Base-by-base conservation (phyloP, 2,329 filamentous ascomycete genomes). In the Trichophyton benhamiae region DNA sequence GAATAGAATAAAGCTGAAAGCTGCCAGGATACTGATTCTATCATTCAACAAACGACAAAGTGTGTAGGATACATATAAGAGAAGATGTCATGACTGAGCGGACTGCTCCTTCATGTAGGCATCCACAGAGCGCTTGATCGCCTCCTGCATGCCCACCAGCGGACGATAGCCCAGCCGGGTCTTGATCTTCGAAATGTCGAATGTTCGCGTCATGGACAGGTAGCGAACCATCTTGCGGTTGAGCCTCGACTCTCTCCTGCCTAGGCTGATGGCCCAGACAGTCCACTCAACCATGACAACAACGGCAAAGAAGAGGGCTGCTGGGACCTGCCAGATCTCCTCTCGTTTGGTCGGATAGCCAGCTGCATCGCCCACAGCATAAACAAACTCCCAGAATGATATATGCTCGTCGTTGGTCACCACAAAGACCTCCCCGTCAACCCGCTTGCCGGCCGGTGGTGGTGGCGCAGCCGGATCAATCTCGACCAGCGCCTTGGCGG, bases 311-410 rank as follows among this genome's bases (percentile, higher is more conserved):
- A 46, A 41, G 20, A 46, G 11, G 6, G 13, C 22, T 11, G 17
- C 6, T 17, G 58, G 58, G 30, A 60, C 44, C 17, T 17, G 15
- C 58, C 58, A 52, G 20, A 60, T 36, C 9, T 52, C 22, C 17
- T 59, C 36, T n/a, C 17, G 11, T 13, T 22, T 22, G 15, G 33
- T 42, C 0, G 58, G 20, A 20, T 60, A 41, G 13, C 58, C 58
- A 5, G 58, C 58, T 6, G 41, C 41, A 7, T 15, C 44, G 9
- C 30, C 20, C 6, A 36, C 58, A 1, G 44, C 17, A 7, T 88
- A 80, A 65, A 86, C 82, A 69, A 91, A 87, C 73, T 91, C 88
- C 83, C 90, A 91, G 72, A 92, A 90, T 71, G 89, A 89, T n/a
- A 90, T 79, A 13, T 90, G 90, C 68, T 83, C 78, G 73, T 87